Evolutionary conservation across 2,329 filamentous ascomycete species (phyloP), one percentile per base, ranked within the genome.

Genomic region (Mariannaea elegans): DNA sequence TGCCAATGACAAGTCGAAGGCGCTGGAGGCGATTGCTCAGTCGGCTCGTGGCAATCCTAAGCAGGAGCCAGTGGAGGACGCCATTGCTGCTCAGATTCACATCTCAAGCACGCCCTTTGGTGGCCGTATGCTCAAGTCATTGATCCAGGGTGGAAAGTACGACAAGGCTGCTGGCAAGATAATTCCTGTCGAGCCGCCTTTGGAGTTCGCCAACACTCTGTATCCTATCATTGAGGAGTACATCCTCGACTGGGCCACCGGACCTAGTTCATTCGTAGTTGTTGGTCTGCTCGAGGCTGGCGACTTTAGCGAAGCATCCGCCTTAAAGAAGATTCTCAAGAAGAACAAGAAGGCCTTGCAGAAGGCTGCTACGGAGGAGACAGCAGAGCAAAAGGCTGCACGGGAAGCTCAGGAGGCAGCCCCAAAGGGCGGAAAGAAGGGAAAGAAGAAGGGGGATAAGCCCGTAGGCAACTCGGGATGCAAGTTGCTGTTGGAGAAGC

Each of bases 71-170:
- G 71, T 73, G 3, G 79, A 80, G 44, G 79, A 81, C 8, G 80
- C 80, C 21, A 60, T 77, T 13, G 69, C 77, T 14, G 67, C 76
- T 4, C 72, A 71, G 19, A 71, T 76, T 27, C 90, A 93, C 72
- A 82, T 90, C 55, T 85, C 87, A 23, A 81, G 85, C 69, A 83
- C 85, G 34, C 73, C 87, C 0, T 83, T 83, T 67, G 90, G 88
- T 38, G 93, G 92, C 14, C 90, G 93, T 59, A 90, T 97, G 89
- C 84, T 98, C 70, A 97, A 97, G 80, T 90, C 90, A 0, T 85
- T 99, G 7, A 93, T 97, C 21, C 90, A 93, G 54, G 95, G 95
- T 39, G 95, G 96, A 23, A 89, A 88, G 58, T 99, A 91, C 73
- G 93, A 98, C 76, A 87, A 87, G 61, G 83, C 83, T 41, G 83